These are phyloP conservation scores for Bipolaris zeicola DNA, from an alignment of 2,329 filamentous ascomycete species.

Conservation along the genomic window DNA sequence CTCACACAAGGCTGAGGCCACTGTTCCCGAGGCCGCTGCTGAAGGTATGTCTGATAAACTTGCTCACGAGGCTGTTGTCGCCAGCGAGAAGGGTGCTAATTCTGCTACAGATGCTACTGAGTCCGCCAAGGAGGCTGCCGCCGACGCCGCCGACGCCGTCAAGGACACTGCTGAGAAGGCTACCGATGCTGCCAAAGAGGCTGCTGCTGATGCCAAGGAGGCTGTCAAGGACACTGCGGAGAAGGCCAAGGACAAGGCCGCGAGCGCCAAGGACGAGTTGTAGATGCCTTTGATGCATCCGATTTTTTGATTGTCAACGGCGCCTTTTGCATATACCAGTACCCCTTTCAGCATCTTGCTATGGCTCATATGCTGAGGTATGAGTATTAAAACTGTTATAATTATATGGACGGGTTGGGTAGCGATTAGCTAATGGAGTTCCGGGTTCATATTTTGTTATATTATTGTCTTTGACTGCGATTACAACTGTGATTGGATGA, in stretches of 20 bases:
- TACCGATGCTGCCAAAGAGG: conserved; percentile 33
- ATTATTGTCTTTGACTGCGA: neutral
- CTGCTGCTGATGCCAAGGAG: conserved; percentile 21
- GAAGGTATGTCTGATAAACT: conserved; percentile 48
- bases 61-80: conserved; percentile 49
- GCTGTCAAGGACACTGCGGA: conserved; percentile 23
- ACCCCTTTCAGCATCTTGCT: conserved; percentile 29
- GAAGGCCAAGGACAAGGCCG: conserved; percentile 16
- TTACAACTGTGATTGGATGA: neutral
- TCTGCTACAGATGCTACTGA: conserved; percentile 41
- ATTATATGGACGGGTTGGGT: conserved; percentile 27
- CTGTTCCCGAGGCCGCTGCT: conserved; percentile 46
- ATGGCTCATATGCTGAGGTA: conserved; percentile 21
- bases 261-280: conserved; percentile 71
- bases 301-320: conserved; percentile 21
- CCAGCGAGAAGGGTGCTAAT: conserved; percentile 44
- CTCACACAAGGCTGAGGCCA: conserved; percentile 77
- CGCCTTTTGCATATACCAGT: conserved; percentile 24
- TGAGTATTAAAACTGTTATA: conserved; percentile 33
- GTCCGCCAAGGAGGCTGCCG: conserved; percentile 51
- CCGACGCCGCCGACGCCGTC: conserved; percentile 41
- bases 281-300: conserved; percentile 55
- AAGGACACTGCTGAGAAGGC: conserved; percentile 34
- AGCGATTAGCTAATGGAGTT: conserved; percentile 40
- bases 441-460: conserved; percentile 27